Evolutionary conservation across 1,284 basidiomycete species (phyloP), one percentile per base, ranked within the genome.

Genomic region (Trichosporon sp.): DNA sequence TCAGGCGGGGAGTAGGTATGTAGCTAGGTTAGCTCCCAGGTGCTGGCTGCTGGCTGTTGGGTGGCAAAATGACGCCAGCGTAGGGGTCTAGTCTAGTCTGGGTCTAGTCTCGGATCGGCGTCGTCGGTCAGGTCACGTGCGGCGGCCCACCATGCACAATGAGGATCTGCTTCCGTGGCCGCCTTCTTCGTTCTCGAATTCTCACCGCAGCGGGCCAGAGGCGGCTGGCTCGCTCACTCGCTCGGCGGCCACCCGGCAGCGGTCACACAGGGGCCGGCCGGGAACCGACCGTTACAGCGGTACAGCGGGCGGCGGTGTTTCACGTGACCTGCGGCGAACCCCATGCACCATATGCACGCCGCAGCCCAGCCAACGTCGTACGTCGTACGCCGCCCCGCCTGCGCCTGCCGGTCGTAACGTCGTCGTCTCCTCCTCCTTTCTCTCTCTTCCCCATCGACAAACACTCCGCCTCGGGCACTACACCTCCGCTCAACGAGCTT

Each of bases 21-120:
- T 7, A 34, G 13, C 11, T 37, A 3, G 34, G 11, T 37, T 37
- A 34, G 34, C 34, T 37, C n/a, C n/a, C 10, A 11, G n/a, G n/a
- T n/a, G n/a, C n/a, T n/a, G n/a, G n/a, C n/a, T n/a, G n/a, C n/a
- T n/a, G n/a, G n/a, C n/a, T n/a, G 10, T 59, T 59, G 25, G 37
- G 58, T 59, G 58, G 58, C 56, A 37, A n/a, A 58, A 44, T 44
- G 40, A 44, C 40, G 40, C 40, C 40, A 44, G 40, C 40, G 40
- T 9, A 21, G 16, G 36, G 16, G 19, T 16, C 40, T 8, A 23
- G 19, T n/a, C 40, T 21, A 44, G 40, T 7, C 40, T 44, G 19
- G n/a, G n/a, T n/a, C n/a, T n/a, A n/a, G n/a, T n/a, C n/a, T n/a
- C n/a, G n/a, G n/a, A n/a, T n/a, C n/a, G n/a, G 19, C 40, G 4